phyloP scores from a whole-genome alignment of 306 rosid species.

The Quercus variabilis region DNA sequence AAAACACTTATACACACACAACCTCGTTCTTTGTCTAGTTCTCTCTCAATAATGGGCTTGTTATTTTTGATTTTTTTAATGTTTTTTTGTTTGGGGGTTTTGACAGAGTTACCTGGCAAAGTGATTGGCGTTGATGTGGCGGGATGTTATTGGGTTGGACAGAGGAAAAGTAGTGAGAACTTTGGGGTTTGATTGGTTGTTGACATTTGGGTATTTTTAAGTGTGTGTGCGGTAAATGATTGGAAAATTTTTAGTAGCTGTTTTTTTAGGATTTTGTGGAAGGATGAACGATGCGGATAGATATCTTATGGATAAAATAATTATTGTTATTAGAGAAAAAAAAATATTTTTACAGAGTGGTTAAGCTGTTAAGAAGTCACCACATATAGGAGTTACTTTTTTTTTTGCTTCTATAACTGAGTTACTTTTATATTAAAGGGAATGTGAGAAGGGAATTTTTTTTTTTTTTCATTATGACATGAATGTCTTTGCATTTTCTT shows the following conservation, averaged over 20 bases:
- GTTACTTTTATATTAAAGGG: not conserved
- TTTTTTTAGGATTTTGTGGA: conserved; percentile 25
- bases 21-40: conserved; percentile 31
- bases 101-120: conserved; percentile 36
- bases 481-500: conserved; percentile 28
- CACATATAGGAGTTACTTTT: not conserved
- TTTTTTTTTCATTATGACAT: conserved; percentile 18
- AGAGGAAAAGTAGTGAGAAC: not conserved
- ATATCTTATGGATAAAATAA: no score
- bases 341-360: no score
- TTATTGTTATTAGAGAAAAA: no score
- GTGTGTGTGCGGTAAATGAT: conserved; percentile 16
- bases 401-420: no score
- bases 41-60: conserved; percentile 59
- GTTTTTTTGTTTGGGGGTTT: conserved; percentile 12
- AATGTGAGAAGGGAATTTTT: not conserved
- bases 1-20: conserved; percentile 27
- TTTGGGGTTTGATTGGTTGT: conserved; percentile 21
- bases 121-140: conserved; percentile 2
- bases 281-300: not conserved
- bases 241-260: not conserved
- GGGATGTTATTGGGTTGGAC: conserved; percentile 7
- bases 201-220: conserved; percentile 13
- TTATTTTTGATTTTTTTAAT: conserved; percentile 18
- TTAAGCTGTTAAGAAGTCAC: rapidly evolving